These are phyloP conservation scores for Scedosporium dehoogii DNA, from an alignment of 2,329 filamentous ascomycete genomes.

Conservation along the genomic window DNA sequence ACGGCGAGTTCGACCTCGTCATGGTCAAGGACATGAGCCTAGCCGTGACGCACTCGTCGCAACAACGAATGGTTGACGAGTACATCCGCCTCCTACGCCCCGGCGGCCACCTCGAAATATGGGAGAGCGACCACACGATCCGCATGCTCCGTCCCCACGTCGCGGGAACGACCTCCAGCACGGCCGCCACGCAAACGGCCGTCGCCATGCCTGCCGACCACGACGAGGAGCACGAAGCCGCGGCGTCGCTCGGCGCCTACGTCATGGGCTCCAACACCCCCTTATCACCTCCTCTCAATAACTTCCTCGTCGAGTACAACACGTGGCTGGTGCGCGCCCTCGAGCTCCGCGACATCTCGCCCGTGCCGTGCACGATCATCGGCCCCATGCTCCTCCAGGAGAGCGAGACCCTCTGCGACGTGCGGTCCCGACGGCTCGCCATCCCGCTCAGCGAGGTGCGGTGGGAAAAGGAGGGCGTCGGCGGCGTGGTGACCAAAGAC, in stretches of 20 bases:
- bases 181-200: constrained; percentile 18
- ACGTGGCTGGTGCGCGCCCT: constrained; percentile 69
- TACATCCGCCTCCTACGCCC: constrained; percentile 66
- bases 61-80: constrained; percentile 54
- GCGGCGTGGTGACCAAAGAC: constrained; percentile 50
- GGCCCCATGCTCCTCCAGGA: constrained; percentile 74
- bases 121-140: constrained; percentile 80
- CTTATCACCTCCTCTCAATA: constrained; percentile 70
- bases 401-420: constrained; percentile 56
- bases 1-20: constrained; percentile 76
- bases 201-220: constrained; percentile 17
- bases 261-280: constrained; percentile 74
- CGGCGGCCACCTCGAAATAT: constrained; percentile 74
- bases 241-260: constrained; percentile 67
- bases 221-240: constrained; percentile 50
- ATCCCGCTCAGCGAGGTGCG: constrained; percentile 76
- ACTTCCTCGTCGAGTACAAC: constrained; percentile 76
- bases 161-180: constrained; percentile 30
- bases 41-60: constrained; percentile 48
- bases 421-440: constrained; percentile 69
- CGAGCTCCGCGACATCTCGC: constrained; percentile 57
- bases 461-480: constrained; percentile 73
- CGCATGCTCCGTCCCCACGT: constrained; percentile 75
- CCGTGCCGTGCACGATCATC: constrained; percentile 70
- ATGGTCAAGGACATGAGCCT: constrained; percentile 79